Conservation (phyloP, 306 rosid species). For the Sindora glabra region DNA sequence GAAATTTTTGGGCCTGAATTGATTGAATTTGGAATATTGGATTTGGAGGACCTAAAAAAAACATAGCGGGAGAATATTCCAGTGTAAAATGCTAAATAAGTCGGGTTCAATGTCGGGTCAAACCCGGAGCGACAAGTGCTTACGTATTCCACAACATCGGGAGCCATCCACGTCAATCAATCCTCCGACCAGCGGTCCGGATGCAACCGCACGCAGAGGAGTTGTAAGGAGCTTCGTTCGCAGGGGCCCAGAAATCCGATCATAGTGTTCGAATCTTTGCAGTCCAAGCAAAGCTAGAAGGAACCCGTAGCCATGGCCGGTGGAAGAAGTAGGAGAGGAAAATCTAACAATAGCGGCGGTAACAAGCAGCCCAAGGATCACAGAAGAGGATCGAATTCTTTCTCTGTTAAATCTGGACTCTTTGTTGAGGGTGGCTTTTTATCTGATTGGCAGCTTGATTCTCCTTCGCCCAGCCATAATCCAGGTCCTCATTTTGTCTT, state of each 20-base stretch:
- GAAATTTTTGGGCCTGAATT: no score
- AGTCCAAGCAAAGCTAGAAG: not conserved
- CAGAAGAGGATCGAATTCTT: constrained; percentile 30
- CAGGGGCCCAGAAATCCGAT: not conserved
- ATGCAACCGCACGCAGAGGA: not conserved
- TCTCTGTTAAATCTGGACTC: constrained; percentile 14
- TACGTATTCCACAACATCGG: not conserved
- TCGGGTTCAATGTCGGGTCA: constrained; percentile 2
- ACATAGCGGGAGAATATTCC: no score
- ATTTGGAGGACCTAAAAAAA: no score
- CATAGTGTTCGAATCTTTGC: not conserved
- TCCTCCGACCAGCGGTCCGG: not conserved
- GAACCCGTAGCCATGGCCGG: constrained; percentile 38
- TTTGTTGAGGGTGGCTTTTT: constrained; percentile 74
- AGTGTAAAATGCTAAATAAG: not conserved
- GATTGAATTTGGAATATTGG: not conserved
- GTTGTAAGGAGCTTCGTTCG: not conserved
- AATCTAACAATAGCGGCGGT: constrained; percentile 11
- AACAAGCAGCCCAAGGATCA: constrained; percentile 13
- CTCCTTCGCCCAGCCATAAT: constrained; percentile 16
- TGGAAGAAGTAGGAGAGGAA: constrained; percentile 42
- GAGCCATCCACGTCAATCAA: not conserved
- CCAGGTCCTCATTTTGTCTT: constrained; percentile 37
- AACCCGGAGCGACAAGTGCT: not conserved
- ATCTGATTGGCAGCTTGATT: constrained; percentile 52